These are phyloP conservation scores for Yamadazyma olivae DNA, from an alignment of 805 yeast species.

Conservation along the genomic window DNA sequence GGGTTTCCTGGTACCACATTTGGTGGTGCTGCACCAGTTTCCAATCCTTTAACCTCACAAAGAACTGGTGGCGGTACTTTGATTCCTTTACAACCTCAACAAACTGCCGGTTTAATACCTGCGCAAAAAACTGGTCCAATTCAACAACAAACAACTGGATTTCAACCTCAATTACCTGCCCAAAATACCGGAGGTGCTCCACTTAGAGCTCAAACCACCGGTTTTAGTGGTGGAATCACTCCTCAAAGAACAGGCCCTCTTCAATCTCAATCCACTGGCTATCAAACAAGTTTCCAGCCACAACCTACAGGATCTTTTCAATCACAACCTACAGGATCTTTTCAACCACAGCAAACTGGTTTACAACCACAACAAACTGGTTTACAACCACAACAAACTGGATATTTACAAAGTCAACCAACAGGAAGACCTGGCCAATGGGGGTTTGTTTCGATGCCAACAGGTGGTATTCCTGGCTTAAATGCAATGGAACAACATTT, in stretches of 20 bases:
- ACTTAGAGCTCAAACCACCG: constrained; percentile 21
- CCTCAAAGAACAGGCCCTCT: constrained; percentile 47
- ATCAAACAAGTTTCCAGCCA: constrained; percentile 15
- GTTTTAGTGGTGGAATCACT: constrained; percentile 16
- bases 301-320: constrained; percentile 26
- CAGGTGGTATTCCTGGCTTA: constrained; percentile 69
- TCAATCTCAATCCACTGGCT: constrained; percentile 58
- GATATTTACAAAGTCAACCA: constrained; percentile 46
- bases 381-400: constrained; percentile 36
- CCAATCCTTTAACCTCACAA: constrained; percentile 29
- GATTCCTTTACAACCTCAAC: constrained; percentile 57
- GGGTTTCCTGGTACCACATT: constrained; percentile 8
- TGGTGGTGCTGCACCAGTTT: constrained; percentile 13
- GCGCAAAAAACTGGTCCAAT: constrained; percentile 39
- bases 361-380: constrained; percentile 35
- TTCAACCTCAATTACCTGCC: constrained; percentile 18
- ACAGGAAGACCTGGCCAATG: constrained; percentile 77
- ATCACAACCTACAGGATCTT: constrained; percentile 34
- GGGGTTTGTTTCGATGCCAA: constrained; percentile 71
- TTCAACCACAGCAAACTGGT: constrained; percentile 26
- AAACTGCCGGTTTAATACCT: constrained; percentile 65
- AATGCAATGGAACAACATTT: constrained; percentile 66
- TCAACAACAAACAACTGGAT: constrained; percentile 31
- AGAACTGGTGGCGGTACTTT: constrained; percentile 45
- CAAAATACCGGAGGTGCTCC: constrained; percentile 16